A percentile compares a stretch with the other conserved stretches of the same genome.
Conservation (phyloP, 768 basidiomycete species). For the Pleurotus tuber-regium region DNA sequence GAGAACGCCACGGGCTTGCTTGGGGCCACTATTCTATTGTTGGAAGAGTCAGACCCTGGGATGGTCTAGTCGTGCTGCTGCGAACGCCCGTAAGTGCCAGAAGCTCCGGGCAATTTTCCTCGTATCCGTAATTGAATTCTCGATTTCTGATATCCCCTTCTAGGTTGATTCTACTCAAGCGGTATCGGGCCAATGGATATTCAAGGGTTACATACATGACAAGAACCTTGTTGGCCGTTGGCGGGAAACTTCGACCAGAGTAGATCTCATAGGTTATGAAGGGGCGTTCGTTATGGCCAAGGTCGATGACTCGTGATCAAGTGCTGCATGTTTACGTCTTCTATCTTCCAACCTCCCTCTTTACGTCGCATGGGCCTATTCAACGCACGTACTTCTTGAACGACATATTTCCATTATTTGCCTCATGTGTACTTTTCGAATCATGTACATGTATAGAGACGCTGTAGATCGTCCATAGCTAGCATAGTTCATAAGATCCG, state of each 20-base stretch:
- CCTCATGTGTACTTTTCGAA: background rate
- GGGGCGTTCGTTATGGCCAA: slow-evolving; percentile 46
- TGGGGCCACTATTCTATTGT: slow-evolving; percentile 47
- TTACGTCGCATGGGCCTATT: background rate
- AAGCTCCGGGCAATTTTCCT: background rate
- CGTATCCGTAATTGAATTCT: background rate
- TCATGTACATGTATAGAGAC: background rate
- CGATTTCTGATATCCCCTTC: slow-evolving; percentile 8
- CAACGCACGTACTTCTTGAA: background rate
- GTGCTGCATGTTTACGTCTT: slow-evolving; percentile 1
- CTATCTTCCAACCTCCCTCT: background rate
- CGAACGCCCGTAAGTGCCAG: slow-evolving; percentile 39
- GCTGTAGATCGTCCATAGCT: background rate
- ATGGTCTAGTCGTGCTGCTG: slow-evolving; percentile 45
- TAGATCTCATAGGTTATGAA: slow-evolving; percentile 41
- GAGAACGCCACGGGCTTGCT: slow-evolving; percentile 40
- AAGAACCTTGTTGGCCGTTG: slow-evolving; percentile 51
- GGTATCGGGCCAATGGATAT: slow-evolving; percentile 43
- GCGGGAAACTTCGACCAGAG: slow-evolving; percentile 46
- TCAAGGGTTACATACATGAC: slow-evolving; percentile 50
- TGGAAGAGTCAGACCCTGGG: slow-evolving; percentile 51
- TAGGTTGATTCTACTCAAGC: slow-evolving; percentile 31
- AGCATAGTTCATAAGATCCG: background rate
- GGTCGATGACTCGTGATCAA: slow-evolving; percentile 13
- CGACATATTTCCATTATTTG: slow-evolving; percentile 1